Base-by-base conservation (phyloP, 805 yeast genomes). In the Yamadazyma philogaea region DNA sequence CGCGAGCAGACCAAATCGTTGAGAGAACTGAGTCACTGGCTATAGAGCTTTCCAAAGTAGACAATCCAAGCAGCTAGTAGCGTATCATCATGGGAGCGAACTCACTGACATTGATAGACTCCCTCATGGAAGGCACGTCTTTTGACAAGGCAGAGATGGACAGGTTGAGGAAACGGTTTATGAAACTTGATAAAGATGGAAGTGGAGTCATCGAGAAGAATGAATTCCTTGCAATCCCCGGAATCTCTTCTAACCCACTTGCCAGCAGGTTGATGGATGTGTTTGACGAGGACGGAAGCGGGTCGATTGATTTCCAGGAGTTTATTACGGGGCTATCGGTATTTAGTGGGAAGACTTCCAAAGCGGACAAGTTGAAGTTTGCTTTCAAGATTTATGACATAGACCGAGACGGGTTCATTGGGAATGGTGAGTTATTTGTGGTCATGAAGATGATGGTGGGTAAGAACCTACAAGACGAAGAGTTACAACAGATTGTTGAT, bases 381-480 rank as follows among this genome's bases (percentile, higher is more conserved):
- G 93, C 96, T 8, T 93, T 93, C 66, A 86, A 82, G 56, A 88
- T 93, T 15, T 93, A 93, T 59, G 99, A 93, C 59, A 88, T 93
- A 49, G 99, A 93, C 63, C 75, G 88, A 43, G 99, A 93, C 60
- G 99, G 99, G 0, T 89, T 58, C 59, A 87, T 93, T 28, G 90
- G 97, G 2, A 91, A 91, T 59, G 99, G 99, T 18, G 99, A 93
- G 64, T 64, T 93, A 43, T 93, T 84, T 56, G 74, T 91, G 31
- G 98, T 93, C 31, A 71, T 93, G 67, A 87, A 93, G 64, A 86
- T 87, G 79, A 93, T 93, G 99, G 99, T 95, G 20, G 99, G 98
- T 1, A 83, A 81, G 52, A 89, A 93, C 56, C 66, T 95, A 44
- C 84, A 81, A 48, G 95, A 87, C 45, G 80, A 79, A 20, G 96